Conservation (phyloP, 2,329 filamentous ascomycete species). For the Aureobasidium vineae region DNA sequence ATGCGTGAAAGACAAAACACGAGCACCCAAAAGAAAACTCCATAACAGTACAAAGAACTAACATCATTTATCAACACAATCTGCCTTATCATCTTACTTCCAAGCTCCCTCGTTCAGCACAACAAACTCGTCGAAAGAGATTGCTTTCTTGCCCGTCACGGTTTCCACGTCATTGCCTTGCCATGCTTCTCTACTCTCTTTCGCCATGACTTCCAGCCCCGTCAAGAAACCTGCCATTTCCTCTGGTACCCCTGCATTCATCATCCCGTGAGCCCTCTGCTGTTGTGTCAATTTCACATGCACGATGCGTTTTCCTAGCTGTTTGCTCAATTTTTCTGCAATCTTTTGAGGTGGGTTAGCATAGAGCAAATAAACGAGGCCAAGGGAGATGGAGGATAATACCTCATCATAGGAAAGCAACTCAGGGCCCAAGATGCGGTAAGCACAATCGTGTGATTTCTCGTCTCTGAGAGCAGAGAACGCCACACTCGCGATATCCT, state of each 20-base stretch:
- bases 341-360: background rate
- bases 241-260: background rate
- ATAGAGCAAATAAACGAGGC: too few species aligned
- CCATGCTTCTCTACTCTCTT: background rate
- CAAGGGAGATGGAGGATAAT: too few species aligned
- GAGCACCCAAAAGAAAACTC: too few species aligned
- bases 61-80: too few species aligned
- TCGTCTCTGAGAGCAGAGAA: background rate
- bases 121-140: background rate
- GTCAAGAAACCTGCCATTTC: background rate
- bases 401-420: conserved; percentile 5
- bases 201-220: background rate
- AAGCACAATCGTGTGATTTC: background rate
- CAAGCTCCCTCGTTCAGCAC: background rate
- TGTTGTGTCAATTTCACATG: background rate
- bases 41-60: too few species aligned
- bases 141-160: background rate
- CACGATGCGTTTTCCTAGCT: background rate
- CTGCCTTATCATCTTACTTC: background rate
- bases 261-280: background rate
- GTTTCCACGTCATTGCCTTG: background rate
- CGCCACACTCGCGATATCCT: background rate
- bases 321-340: background rate
- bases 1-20: too few species aligned
- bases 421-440: conserved; percentile 5